Base-by-base conservation (phyloP, 2,329 filamentous ascomycete genomes). In the Fusarium concolor region DNA sequence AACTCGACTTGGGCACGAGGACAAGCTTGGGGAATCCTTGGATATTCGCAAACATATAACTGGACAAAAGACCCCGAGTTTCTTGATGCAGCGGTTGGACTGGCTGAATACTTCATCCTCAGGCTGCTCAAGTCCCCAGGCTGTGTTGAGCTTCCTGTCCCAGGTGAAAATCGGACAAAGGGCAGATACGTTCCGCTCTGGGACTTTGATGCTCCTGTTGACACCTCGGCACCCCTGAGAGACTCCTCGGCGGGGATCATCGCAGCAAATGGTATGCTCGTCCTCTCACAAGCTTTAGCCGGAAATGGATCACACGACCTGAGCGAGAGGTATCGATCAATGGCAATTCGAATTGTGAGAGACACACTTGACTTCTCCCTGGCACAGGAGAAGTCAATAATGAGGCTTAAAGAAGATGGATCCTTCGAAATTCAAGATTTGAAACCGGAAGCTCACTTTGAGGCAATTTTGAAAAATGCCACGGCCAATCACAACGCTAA, bases 11-110 rank as follows among this genome's bases (percentile, higher is more conserved):
- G 84, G 85, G 78, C 81, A 6, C 79, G 84, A 14, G 84, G 84
- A 3, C 84, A 86, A 55, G 83, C 83, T 1, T 86, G 85, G 84
- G 80, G 78, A 1, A 82, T 86, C 17, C 74, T 85, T 17, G 84
- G 84, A 0, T 86, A 84, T 49, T 78, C 83, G 0, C 83, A 85
- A 62, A 81, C 82, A 0, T 85, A 83, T 55, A 71, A 73, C 31
- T 85, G 83, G 82, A 85, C 84, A 0, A 79, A 79, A 12, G 79
- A 84, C 2, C 20, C 57, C 0, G 76, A 76, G 3, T 86, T 85
- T 47, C 74, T 85, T 1, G 71, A 81, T 0, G 82, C 83, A 1
- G 81, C 85, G 0, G 78, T 80, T 6, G 78, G 78, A 1, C 74
- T 85, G 35, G 82, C 84, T 2, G 78, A 84, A 37, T 86, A 86